These are phyloP conservation scores for Cocos nucifera DNA, from an alignment of 176 grass and related monocot genomes.

Conservation along the genomic window DNA sequence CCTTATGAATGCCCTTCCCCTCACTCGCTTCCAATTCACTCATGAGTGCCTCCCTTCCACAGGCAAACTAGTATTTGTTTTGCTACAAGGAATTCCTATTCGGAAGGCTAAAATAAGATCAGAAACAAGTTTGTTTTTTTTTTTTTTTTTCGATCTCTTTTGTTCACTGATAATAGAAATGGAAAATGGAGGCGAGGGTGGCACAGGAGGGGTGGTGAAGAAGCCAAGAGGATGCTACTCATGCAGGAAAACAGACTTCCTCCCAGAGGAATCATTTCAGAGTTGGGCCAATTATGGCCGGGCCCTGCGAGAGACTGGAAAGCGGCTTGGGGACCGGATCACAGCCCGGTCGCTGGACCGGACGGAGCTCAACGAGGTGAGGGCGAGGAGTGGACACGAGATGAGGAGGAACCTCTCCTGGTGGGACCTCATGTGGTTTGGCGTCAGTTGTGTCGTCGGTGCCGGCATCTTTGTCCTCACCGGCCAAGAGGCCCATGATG, in stretches of 20 bases:
- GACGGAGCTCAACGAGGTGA: slow-evolving; percentile 3
- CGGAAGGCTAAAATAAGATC: too few species aligned
- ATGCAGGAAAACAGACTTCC: slow-evolving; percentile 3
- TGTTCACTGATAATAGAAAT: too few species aligned
- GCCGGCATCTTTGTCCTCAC: slow-evolving; percentile 18
- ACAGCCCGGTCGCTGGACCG: background rate
- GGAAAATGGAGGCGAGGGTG: too few species aligned
- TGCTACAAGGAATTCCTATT: too few species aligned
- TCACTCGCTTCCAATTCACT: too few species aligned
- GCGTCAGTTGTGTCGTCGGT: slow-evolving; percentile 10
- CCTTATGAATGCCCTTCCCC: too few species aligned
- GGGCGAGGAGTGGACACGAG: background rate
- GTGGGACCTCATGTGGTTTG: slow-evolving; percentile 21
- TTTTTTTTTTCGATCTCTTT: too few species aligned
- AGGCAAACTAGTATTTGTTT: too few species aligned
- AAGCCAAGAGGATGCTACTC: background rate
- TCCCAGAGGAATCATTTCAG: slow-evolving; percentile 17
- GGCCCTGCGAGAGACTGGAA: background rate
- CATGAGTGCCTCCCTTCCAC: too few species aligned
- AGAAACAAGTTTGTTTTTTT: too few species aligned
- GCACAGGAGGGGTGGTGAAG: background rate
- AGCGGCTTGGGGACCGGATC: background rate
- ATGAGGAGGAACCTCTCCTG: slow-evolving; percentile 10
- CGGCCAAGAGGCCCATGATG: slow-evolving; percentile 6
- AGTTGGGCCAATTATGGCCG: slow-evolving; percentile 2